These are phyloP conservation scores for Lecanicillium sp. DNA, from an alignment of 2,329 filamentous ascomycete species.

Conservation along the genomic window DNA sequence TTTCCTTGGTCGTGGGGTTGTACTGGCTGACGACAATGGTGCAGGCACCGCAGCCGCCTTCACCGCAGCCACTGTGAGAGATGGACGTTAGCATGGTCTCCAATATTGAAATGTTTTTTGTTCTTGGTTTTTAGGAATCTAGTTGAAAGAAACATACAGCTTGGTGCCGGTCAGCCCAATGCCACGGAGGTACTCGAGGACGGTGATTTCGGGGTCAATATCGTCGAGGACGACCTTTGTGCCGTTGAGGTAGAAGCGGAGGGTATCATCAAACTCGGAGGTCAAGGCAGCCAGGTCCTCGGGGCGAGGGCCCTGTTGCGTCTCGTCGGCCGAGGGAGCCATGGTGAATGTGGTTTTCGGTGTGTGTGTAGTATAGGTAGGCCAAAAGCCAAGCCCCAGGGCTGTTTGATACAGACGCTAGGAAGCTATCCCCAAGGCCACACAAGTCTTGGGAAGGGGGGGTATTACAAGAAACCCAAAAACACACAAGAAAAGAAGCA, in stretches of 20 bases:
- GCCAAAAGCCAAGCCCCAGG: too few relatives aligned
- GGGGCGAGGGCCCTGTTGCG: constrained; percentile 30
- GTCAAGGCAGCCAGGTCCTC: constrained; percentile 46
- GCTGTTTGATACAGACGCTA: too few relatives aligned
- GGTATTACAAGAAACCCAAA: too few relatives aligned
- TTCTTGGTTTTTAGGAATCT: not conserved
- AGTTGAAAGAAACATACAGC: constrained; percentile 40
- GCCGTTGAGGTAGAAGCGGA: constrained; percentile 92
- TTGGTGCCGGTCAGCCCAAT: constrained; percentile 95
- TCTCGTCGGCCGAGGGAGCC: constrained; percentile 49
- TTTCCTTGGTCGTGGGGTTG: constrained; percentile 84
- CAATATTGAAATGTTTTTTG: too few relatives aligned
- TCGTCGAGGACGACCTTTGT: constrained; percentile 80
- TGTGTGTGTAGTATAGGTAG: not conserved
- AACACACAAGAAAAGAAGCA: too few relatives aligned
- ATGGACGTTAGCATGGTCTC: not conserved
- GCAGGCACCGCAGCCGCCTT: constrained; percentile 94
- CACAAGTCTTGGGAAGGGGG: too few relatives aligned
- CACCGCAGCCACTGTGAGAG: constrained; percentile 65
- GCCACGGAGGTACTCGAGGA: constrained; percentile 87
- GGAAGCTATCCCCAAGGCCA: too few relatives aligned
- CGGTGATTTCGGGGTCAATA: constrained; percentile 82
- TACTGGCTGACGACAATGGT: constrained; percentile 91
- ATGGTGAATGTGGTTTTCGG: constrained; percentile 32
- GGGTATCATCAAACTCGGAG: constrained; percentile 73